A percentile compares a stretch with the other conserved stretches of the same genome.
These are phyloP conservation scores for Aspergillus leporis DNA, from an alignment of 495 filamentous ascomycete species.

Conservation along the genomic window DNA sequence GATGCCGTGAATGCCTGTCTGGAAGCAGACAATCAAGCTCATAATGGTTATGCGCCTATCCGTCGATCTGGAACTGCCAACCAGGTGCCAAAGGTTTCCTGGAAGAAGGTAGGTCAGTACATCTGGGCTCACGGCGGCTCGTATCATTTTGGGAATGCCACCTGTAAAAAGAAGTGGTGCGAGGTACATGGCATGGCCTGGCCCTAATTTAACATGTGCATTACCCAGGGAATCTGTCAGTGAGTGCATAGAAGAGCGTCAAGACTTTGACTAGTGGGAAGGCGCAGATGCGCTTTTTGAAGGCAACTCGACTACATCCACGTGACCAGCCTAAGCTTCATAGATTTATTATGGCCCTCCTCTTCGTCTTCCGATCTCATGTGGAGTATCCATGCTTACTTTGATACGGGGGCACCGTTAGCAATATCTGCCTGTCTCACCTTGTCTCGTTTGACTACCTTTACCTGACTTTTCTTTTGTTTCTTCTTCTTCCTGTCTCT, in stretches of 20 bases:
- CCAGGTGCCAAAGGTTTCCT: slow-evolving; percentile 60
- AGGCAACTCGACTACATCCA: background rate
- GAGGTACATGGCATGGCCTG: slow-evolving; percentile 30
- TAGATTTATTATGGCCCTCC: background rate
- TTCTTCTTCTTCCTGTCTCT: background rate
- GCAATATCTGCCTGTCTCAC: background rate
- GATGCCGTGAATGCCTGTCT: slow-evolving; percentile 40
- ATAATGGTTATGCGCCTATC: slow-evolving; percentile 9
- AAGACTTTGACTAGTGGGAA: background rate
- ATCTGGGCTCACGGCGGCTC: slow-evolving; percentile 71
- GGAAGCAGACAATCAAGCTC: slow-evolving; percentile 9
- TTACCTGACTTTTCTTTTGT: background rate
- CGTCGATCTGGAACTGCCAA: slow-evolving; percentile 4
- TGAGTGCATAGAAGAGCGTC: background rate
- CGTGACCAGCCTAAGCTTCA: background rate
- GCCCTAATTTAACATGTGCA: background rate
- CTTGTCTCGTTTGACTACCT: background rate
- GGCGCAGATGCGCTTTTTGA: background rate
- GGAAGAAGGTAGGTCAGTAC: slow-evolving; percentile 78
- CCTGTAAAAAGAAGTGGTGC: slow-evolving; percentile 80
- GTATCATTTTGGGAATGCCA: slow-evolving; percentile 84
- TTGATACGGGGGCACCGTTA: background rate
- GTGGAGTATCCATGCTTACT: background rate
- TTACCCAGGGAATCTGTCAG: background rate
- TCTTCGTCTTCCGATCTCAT: background rate